Evolutionary conservation across 2,329 filamentous ascomycete species (phyloP), one percentile per base, ranked within the genome.

Genomic region (Fusarium anthophilum): DNA sequence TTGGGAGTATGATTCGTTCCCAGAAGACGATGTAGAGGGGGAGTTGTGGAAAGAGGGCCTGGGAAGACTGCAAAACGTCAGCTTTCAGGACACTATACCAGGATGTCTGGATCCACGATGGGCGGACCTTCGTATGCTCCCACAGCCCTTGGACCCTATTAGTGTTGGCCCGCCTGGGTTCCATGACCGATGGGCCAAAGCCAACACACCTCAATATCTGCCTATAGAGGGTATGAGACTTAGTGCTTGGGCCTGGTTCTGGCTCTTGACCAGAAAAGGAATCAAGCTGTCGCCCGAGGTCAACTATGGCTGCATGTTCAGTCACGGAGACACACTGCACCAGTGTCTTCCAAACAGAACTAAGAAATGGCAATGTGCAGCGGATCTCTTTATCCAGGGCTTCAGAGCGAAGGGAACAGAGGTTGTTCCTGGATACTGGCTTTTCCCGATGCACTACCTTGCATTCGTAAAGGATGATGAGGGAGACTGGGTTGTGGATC

Each of bases 121-220:
- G 22, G 30, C 22, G 8, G 30, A 35, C 22, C 15, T 35, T 35
- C 48, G 6, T n/a, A 1, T 8, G 15, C 11, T 18, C 12, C 8
- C 22, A 5, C 8, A 4, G 11, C 48, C 22, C 12, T 32, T 32
- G 28, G 11, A 3, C 10, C 48, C 28, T 11, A 32, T 35, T 24
- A 7, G 12, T 35, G 14, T 14, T 12, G 8, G 3, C 8, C 7
- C 11, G 11, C 13, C 9, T 8, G 6, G 2, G 1, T 22, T 30
- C 5, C 4, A 17, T 3, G 30, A 24, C 17, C 3, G 3, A 11
- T 24, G 30, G 15, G 8, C 17, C 17, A 14, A 18, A 14, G 17
- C 12, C 8, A 20, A 24, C 24, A 20, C 8, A 20, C 30, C 30
- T 20, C 28, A 8, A 10, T 51, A 51, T 12, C 22, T 51, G 3